phyloP scores from a whole-genome alignment of 2,329 filamentous ascomycete genomes.

The Aspergillus luchuensis region DNA sequence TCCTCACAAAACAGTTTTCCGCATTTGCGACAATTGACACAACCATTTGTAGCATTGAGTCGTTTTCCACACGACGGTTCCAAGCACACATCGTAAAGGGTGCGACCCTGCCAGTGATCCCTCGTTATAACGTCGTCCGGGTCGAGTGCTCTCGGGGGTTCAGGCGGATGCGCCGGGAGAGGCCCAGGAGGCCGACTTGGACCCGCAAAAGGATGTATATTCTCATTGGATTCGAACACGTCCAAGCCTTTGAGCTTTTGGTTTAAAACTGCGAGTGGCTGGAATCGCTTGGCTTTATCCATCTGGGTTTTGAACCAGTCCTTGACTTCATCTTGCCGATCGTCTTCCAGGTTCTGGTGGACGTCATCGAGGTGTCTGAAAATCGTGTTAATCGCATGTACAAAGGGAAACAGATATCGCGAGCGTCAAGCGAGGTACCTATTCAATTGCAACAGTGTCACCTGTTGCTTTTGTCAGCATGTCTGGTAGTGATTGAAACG shows the following conservation, averaged over 20 bases:
- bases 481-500: neutral
- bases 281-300: constrained; percentile 88
- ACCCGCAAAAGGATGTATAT: constrained; percentile 47
- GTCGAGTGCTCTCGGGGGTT: constrained; percentile 56
- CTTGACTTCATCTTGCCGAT: constrained; percentile 91
- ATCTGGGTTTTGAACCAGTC: constrained; percentile 97
- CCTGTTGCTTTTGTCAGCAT: constrained; percentile 50
- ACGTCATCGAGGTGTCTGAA: constrained; percentile 77
- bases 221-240: constrained; percentile 90
- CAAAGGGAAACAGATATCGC: constrained; percentile 1
- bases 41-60: constrained; percentile 76
- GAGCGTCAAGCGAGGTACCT: constrained; percentile 49
- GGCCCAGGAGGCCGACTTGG: constrained; percentile 36
- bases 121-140: constrained; percentile 88
- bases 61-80: constrained; percentile 83
- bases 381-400: constrained; percentile 20
- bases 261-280: constrained; percentile 86
- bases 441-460: constrained; percentile 91
- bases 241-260: constrained; percentile 91
- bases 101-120: constrained; percentile 82
- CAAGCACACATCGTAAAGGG: constrained; percentile 75
- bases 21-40: constrained; percentile 90
- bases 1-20: constrained; percentile 93
- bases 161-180: constrained; percentile 29
- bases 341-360: constrained; percentile 84